A percentile compares a stretch with the other conserved stretches of the same genome.
Conservation (phyloP, 495 filamentous ascomycete species). For the Aspergillus nidulans region DNA sequence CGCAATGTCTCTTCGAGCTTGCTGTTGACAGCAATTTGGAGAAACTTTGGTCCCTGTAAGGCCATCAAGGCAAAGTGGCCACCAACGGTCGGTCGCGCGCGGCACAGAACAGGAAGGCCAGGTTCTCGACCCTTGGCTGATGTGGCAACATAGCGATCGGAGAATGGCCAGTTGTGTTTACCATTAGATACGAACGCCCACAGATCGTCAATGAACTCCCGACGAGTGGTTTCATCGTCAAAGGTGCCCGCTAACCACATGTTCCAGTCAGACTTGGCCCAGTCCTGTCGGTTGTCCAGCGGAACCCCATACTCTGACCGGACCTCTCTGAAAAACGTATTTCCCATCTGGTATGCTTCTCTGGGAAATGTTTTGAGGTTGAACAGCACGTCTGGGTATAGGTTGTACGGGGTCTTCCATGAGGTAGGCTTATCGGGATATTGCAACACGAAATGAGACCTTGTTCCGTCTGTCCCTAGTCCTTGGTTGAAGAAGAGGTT, state of each 20-base stretch:
- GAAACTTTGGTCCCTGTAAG: slow-evolving; percentile 29
- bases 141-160: slow-evolving; percentile 40
- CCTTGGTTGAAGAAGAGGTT: slow-evolving; percentile 35
- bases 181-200: slow-evolving; percentile 47
- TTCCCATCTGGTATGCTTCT: slow-evolving; percentile 35
- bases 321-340: slow-evolving; percentile 34
- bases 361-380: slow-evolving; percentile 36
- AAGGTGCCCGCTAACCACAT: slow-evolving; percentile 43
- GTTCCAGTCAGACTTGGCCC: slow-evolving; percentile 51
- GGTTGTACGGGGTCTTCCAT: slow-evolving; percentile 43
- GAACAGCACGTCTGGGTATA: slow-evolving; percentile 45
- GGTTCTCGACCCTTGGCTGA: slow-evolving; percentile 33
- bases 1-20: background rate
- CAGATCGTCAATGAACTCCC: slow-evolving; percentile 38
- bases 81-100: slow-evolving; percentile 53
- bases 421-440: slow-evolving; percentile 32
- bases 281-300: slow-evolving; percentile 40
- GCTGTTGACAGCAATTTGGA: slow-evolving; percentile 20
- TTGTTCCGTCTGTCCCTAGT: slow-evolving; percentile 29
- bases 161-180: slow-evolving; percentile 46
- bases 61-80: slow-evolving; percentile 53
- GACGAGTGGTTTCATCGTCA: slow-evolving; percentile 22
- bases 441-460: slow-evolving; percentile 43
- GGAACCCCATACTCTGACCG: slow-evolving; percentile 41
- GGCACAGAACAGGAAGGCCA: slow-evolving; percentile 36